phyloP scores from a whole-genome alignment of 2,329 filamentous ascomycete genomes.

The Pseudogymnoascus verrucosus region DNA sequence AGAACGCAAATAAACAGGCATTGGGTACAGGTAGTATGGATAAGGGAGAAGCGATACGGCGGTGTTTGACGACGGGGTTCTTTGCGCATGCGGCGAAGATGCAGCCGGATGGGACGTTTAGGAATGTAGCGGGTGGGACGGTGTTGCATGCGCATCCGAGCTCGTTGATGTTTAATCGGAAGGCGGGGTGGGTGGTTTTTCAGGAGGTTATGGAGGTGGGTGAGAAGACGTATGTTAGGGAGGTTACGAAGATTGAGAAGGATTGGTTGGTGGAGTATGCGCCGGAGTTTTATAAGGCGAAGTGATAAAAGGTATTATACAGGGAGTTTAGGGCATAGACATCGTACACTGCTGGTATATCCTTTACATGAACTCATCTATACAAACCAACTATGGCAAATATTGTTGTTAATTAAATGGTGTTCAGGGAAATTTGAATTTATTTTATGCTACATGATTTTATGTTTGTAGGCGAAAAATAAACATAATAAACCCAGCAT shows the following conservation, averaged over 20 bases:
- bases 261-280: constrained; percentile 87
- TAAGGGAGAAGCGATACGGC: constrained; percentile 65
- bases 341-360: no score
- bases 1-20: constrained; percentile 26
- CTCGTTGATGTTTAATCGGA: constrained; percentile 91
- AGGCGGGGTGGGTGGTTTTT: constrained; percentile 94
- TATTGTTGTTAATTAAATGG: not conserved
- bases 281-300: constrained; percentile 59
- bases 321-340: no score
- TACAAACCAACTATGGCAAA: not conserved
- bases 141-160: constrained; percentile 82
- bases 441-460: not conserved
- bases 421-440: not conserved
- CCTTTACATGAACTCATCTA: not conserved
- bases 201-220: constrained; percentile 87
- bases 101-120: constrained; percentile 86
- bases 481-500: not conserved
- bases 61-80: constrained; percentile 82
- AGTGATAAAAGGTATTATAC: not conserved
- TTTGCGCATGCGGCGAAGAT: constrained; percentile 91
- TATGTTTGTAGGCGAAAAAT: not conserved
- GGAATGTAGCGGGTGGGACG: constrained; percentile 71
- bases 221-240: constrained; percentile 80
- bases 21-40: constrained; percentile 32
- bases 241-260: constrained; percentile 90